A percentile compares a stretch with the other conserved stretches of the same genome.
Conservation (phyloP, 2,329 filamentous ascomycete species). For the Verticillium nubilum region DNA sequence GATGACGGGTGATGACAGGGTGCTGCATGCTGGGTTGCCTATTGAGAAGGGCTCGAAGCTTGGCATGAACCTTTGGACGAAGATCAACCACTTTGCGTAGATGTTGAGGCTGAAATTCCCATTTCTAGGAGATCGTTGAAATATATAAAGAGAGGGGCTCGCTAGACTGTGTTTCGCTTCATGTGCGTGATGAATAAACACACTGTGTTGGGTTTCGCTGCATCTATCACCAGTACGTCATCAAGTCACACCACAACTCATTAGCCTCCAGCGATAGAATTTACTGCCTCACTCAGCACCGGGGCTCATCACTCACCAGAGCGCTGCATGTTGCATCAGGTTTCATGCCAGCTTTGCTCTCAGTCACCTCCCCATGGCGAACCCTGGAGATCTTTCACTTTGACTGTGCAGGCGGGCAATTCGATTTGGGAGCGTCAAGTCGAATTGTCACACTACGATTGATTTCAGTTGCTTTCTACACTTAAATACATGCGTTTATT, state of each 20-base stretch:
- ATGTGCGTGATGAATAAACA: not conserved
- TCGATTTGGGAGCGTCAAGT: too few relatives aligned
- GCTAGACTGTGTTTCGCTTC: not conserved
- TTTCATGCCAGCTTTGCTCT: too few relatives aligned
- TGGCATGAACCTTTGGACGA: slow-evolving; percentile 38
- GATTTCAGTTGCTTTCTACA: too few relatives aligned
- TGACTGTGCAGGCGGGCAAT: too few relatives aligned
- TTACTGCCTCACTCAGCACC: too few relatives aligned
- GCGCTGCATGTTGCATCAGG: too few relatives aligned
- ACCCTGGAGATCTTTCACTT: too few relatives aligned
- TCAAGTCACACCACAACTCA: not conserved
- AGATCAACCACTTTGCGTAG: slow-evolving; percentile 9
- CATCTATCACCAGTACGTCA: not conserved
- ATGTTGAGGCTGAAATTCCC: not conserved
- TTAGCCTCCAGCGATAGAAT: too few relatives aligned
- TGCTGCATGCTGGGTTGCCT: slow-evolving; percentile 31
- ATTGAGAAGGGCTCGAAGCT: slow-evolving; percentile 32
- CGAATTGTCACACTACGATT: too few relatives aligned
- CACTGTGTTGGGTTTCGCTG: not conserved
- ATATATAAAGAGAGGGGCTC: not conserved
- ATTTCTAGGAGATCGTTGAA: not conserved
- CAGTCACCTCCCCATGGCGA: too few relatives aligned
- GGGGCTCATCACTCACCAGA: too few relatives aligned
- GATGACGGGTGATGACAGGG: slow-evolving; percentile 26
- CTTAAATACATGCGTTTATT: too few relatives aligned